Conservation (phyloP, 108 stramenopile genomes). For the Licmophora abbreviata region DNA sequence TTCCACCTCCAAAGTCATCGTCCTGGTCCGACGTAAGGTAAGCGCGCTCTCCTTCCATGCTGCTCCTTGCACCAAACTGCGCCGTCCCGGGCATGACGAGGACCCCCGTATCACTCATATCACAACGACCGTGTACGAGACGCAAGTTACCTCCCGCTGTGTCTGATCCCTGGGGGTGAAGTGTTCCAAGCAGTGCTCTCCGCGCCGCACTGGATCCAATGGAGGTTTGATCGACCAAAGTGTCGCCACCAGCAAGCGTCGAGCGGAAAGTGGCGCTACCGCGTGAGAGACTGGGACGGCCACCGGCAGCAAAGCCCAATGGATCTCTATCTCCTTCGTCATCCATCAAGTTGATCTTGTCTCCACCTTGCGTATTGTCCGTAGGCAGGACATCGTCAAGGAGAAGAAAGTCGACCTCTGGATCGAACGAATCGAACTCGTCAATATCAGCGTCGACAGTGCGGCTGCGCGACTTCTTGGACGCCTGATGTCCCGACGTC, state of each 20-base stretch:
- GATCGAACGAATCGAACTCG: slow-evolving; percentile 60
- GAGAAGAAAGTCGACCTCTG: slow-evolving; percentile 74
- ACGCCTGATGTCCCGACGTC: slow-evolving; percentile 8
- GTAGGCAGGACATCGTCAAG: slow-evolving; percentile 89
- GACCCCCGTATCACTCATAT: slow-evolving; percentile 43
- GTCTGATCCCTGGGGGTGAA: slow-evolving; percentile 10
- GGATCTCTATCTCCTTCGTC: slow-evolving; percentile 11
- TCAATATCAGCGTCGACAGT: slow-evolving; percentile 48
- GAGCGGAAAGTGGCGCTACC: slow-evolving; percentile 5
- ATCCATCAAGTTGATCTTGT: slow-evolving; percentile 40
- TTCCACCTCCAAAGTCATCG: slow-evolving; percentile 9
- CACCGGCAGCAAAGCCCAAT: slow-evolving; percentile 1
- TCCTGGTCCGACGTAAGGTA: slow-evolving; percentile 8
- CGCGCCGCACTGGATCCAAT: slow-evolving; percentile 11
- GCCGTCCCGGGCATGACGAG: slow-evolving; percentile 44
- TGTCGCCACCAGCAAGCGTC: slow-evolving; percentile 1
- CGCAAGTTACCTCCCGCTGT: slow-evolving; percentile 19
- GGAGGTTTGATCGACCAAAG: background rate
- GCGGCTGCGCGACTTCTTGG: slow-evolving; percentile 13
- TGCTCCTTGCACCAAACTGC: background rate
- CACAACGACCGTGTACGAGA: slow-evolving; percentile 23
- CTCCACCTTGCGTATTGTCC: slow-evolving; percentile 31
- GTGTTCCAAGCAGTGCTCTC: slow-evolving; percentile 17
- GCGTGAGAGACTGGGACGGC: background rate
- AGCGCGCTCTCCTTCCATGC: background rate